phyloP scores from a whole-genome alignment of 129 eudicot genomes.

The Arctium minus region DNA sequence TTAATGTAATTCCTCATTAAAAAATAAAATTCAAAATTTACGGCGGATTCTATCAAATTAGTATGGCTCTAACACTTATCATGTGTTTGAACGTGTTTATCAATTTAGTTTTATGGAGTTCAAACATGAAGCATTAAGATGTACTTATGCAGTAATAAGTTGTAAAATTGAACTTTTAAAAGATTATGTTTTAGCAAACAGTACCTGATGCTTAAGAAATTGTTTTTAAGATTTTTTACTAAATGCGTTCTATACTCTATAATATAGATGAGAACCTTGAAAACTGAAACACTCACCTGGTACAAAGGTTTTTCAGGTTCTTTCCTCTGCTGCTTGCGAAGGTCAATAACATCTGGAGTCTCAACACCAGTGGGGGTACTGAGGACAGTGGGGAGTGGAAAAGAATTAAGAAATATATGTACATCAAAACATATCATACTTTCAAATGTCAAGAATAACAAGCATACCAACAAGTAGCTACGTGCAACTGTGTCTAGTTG shows the following conservation, averaged over 20 bases:
- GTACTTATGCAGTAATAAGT: too few relatives aligned
- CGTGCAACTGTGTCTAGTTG: too few relatives aligned
- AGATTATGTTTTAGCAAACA: background rate
- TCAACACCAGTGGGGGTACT: slow-evolving; percentile 99
- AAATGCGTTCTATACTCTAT: too few relatives aligned
- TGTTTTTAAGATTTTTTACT: too few relatives aligned
- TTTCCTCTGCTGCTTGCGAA: slow-evolving; percentile 97
- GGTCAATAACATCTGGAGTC: slow-evolving; percentile 98
- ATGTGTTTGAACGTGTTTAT: background rate
- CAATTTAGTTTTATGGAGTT: background rate
- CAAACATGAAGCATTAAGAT: background rate
- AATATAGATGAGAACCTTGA: background rate
- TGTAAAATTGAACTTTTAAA: background rate
- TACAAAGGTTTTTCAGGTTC: slow-evolving; percentile 93
- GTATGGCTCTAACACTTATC: background rate
- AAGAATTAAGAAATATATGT: background rate
- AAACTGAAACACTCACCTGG: slow-evolving; percentile 44
- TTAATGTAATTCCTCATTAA: background rate
- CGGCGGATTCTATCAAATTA: background rate
- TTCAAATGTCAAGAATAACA: background rate
- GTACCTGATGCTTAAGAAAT: too few relatives aligned
- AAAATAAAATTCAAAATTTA: too few relatives aligned
- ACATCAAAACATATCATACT: background rate
- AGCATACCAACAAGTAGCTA: background rate
- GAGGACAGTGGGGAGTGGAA: background rate